Conservation (phyloP, 345 rosid genomes). For the Luvunga scandens region DNA sequence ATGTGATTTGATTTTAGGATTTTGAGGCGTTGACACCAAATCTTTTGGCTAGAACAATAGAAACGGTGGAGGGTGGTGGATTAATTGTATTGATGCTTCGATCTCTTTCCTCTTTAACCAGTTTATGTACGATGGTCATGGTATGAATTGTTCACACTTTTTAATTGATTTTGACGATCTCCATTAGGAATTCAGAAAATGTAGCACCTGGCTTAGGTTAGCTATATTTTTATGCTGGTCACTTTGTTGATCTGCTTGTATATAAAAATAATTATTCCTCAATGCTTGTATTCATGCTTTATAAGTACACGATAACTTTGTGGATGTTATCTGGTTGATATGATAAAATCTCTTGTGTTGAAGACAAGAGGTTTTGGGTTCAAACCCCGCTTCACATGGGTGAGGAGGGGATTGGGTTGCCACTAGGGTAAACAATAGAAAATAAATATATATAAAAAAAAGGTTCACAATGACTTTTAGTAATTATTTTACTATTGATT, state of each 20-base stretch:
- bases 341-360: too few species aligned
- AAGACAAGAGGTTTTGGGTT: too few species aligned
- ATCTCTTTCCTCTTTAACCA: slow-evolving; percentile 79
- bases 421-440: too few species aligned
- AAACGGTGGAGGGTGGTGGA: slow-evolving; percentile 98
- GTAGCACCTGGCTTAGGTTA: neutral
- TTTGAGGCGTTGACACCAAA: slow-evolving; percentile 97
- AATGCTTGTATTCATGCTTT: neutral
- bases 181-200: neutral
- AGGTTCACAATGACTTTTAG: too few species aligned
- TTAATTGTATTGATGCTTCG: slow-evolving; percentile 72
- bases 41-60: slow-evolving; percentile 92
- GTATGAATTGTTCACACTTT: slow-evolving; percentile 35
- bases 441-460: too few species aligned
- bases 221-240: neutral
- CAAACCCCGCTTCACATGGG: too few species aligned
- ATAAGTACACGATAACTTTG: neutral
- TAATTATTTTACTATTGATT: neutral
- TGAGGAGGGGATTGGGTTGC: too few species aligned
- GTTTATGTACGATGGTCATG: slow-evolving; percentile 95
- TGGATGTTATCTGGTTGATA: too few species aligned
- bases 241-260: neutral
- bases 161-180: neutral
- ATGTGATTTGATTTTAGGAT: slow-evolving; percentile 48
- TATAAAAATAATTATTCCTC: neutral